Base-by-base conservation (phyloP, 2,329 filamentous ascomycete genomes). In the Hypoxylon sp. region DNA sequence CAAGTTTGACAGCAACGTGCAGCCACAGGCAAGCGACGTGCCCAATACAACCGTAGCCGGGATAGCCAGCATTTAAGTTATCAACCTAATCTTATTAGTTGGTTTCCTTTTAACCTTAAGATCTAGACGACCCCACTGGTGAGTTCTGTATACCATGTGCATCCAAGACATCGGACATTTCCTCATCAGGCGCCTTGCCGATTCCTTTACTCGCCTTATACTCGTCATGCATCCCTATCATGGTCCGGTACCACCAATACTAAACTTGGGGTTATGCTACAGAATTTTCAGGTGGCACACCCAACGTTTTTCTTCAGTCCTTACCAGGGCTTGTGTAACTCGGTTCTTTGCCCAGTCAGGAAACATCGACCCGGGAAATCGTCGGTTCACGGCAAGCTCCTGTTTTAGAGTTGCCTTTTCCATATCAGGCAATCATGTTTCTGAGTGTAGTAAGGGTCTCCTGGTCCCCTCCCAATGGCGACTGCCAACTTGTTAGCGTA, bases 321-420 rank as follows among this genome's bases (percentile, higher is more conserved):
- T 29, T 12, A 47, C 16, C n/a, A 51, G 23, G 47, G 45, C 43
- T 43, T 51, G 45, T 50, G 60, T 39, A 56, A 27, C 32, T 37
- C 19, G 45, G 37, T 39, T 41, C 27, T 19, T 48, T 39, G 29
- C 61, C 54, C 16, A 46, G 61, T 54, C 32, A 54, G 48, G 53
- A 32, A 59, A 34, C 23, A 39, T 50, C 56, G 21, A 51, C 56
- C 52, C 34, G 48, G 34, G 29, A 45, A 32, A 63, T 52, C 29
- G 29, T 57, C 60, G 60, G 60, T 11, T 41, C 46, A 51, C 34
- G 37, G n/a, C 51, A 53, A 53, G 51, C 50, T 37, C 19, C 43
- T 39, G 25, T 16, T 60, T 45, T 34, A 45, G 29, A 47, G 39
- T 41, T n/a, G 37, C 21, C 48, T 37, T 54, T 37, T 47, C 58